phyloP scores from a whole-genome alignment of 306 rosid species.

The Prunus persica region Prunus_persica_NCBIv2 NC_034014.1:6010001-6010500 shows the following conservation, averaged over 20 bases:
- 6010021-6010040: too few relatives aligned
- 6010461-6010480: constrained; percentile 28
- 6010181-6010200: background rate
- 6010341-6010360: constrained; percentile 35
- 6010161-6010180: background rate
- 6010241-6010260: constrained; percentile 29
- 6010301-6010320: constrained; percentile 15
- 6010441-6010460: constrained; percentile 33
- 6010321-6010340: constrained; percentile 38
- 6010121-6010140: too few relatives aligned
- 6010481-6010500: constrained; percentile 36
- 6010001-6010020: too few relatives aligned
- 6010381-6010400: constrained; percentile 30
- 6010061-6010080: too few relatives aligned
- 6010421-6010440: constrained; percentile 23
- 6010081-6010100: too few relatives aligned
- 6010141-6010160: background rate
- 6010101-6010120: too few relatives aligned
- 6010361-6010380: constrained; percentile 28
- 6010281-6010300: too few relatives aligned
- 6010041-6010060: too few relatives aligned
- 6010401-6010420: constrained; percentile 38
- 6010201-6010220: background rate
- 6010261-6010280: background rate
- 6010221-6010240: constrained; percentile 35